Evolutionary conservation across 164 flowering plant genomes (phyloP).

Genomic region (Umbilicus rupestris): DNA sequence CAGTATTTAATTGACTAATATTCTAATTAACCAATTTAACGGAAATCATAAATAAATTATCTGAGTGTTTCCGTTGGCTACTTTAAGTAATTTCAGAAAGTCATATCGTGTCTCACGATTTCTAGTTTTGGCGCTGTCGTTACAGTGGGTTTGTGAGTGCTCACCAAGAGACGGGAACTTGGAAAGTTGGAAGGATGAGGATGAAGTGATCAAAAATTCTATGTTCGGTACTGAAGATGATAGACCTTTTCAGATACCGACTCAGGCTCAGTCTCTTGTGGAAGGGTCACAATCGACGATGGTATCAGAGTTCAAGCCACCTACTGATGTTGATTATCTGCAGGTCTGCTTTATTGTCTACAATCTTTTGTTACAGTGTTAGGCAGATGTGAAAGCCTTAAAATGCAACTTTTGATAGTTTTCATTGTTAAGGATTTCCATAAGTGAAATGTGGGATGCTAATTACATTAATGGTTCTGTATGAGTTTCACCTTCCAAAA

Average conservation of each 20-base stretch:
- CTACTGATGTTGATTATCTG: constrained; percentile 78
- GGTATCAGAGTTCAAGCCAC: constrained; percentile 60
- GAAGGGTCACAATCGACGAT: constrained; percentile 60
- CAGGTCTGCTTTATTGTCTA: constrained; percentile 40
- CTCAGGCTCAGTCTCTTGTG: constrained; percentile 63
- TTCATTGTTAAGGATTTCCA: neutral
- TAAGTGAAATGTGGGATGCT: neutral
- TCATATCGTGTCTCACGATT: neutral
- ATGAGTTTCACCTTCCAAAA: neutral
- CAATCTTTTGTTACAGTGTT: no score
- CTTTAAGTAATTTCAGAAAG: neutral
- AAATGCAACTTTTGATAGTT: neutral
- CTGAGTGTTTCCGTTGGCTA: neutral
- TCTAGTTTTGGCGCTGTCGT: neutral
- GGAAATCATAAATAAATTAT: neutral
- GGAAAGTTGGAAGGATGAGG: constrained; percentile 15
- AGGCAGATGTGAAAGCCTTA: neutral
- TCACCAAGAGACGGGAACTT: neutral
- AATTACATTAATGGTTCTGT: neutral
- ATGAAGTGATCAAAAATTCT: constrained; percentile 21
- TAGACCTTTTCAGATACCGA: constrained; percentile 46
- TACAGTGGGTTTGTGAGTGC: neutral
- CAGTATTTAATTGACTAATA: neutral
- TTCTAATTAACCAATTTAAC: neutral
- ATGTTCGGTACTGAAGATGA: constrained; percentile 75